These are phyloP conservation scores for Pseudisothecium myosuroides DNA, from an alignment of 225 moss, liverwort and hornwort species.

Conservation along the genomic window DNA sequence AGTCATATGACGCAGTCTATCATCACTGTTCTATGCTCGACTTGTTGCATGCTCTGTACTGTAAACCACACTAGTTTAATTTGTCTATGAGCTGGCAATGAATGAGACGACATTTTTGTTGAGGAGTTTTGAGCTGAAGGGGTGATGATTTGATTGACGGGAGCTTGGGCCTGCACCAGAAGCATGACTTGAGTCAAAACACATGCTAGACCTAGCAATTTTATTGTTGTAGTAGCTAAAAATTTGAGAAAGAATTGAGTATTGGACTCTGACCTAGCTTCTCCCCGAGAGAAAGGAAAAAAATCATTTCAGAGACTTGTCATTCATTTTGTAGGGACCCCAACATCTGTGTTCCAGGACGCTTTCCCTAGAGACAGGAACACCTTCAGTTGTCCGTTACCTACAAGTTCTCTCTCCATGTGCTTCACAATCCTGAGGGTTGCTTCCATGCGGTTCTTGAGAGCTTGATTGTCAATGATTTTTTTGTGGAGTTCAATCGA, in stretches of 20 bases:
- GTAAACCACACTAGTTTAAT: neutral
- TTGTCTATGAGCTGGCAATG: neutral
- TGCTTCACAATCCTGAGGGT: neutral
- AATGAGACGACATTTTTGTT: neutral
- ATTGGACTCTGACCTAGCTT: neutral
- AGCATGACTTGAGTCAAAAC: constrained; percentile 1
- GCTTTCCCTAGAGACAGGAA: neutral
- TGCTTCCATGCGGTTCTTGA: neutral
- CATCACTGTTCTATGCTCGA: neutral
- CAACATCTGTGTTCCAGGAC: neutral
- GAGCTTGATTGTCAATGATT: neutral
- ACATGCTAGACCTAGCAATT: neutral
- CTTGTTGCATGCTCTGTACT: neutral
- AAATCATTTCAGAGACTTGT: neutral
- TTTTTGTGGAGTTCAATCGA: neutral
- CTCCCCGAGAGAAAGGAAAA: neutral
- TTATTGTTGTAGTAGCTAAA: neutral
- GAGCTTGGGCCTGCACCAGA: neutral
- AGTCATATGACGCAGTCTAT: neutral
- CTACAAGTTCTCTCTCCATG: neutral
- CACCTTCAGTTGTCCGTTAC: neutral
- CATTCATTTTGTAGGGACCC: neutral
- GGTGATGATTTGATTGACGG: neutral
- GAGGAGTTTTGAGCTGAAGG: neutral
- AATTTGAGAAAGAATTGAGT: neutral